These are phyloP conservation scores for Citrus maxima DNA, from an alignment of 345 rosid species.

Conservation along the genomic window DNA sequence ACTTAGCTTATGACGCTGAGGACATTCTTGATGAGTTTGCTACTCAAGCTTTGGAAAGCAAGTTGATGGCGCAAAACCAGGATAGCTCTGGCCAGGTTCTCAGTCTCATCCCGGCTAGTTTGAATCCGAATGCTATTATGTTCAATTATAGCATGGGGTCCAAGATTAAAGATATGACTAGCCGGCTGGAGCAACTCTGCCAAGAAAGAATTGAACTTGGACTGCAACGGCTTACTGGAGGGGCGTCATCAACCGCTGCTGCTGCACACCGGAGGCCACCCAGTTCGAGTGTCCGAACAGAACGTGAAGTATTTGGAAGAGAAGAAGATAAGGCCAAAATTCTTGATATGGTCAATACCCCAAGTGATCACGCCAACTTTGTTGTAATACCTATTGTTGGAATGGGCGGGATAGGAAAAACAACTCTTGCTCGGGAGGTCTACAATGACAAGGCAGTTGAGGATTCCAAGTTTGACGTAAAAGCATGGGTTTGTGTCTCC, in stretches of 20 bases:
- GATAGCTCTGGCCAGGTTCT: too few species aligned
- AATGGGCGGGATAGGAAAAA: constrained; percentile 4
- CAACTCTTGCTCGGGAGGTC: not conserved
- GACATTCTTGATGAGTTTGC: not conserved
- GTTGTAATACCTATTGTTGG: not conserved
- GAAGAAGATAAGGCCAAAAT: not conserved
- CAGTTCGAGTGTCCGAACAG: not conserved
- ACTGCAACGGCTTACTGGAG: not conserved
- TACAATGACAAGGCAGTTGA: not conserved
- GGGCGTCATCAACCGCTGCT: not conserved
- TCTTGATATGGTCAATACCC: not conserved
- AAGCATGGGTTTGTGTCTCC: constrained; percentile 1
- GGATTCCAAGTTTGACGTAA: not conserved
- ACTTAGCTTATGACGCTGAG: constrained; percentile 5
- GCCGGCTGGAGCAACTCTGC: not conserved
- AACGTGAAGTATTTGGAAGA: not conserved
- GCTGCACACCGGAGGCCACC: not conserved
- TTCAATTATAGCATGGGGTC: not conserved
- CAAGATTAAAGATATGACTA: not conserved
- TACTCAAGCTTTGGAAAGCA: too few species aligned
- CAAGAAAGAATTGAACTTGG: not conserved
- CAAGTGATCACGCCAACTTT: not conserved
- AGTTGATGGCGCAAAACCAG: too few species aligned
- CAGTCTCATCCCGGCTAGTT: too few species aligned
- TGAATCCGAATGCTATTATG: not conserved